Base-by-base conservation (phyloP, 257 asterid species). In the Salvia splendens region DNA sequence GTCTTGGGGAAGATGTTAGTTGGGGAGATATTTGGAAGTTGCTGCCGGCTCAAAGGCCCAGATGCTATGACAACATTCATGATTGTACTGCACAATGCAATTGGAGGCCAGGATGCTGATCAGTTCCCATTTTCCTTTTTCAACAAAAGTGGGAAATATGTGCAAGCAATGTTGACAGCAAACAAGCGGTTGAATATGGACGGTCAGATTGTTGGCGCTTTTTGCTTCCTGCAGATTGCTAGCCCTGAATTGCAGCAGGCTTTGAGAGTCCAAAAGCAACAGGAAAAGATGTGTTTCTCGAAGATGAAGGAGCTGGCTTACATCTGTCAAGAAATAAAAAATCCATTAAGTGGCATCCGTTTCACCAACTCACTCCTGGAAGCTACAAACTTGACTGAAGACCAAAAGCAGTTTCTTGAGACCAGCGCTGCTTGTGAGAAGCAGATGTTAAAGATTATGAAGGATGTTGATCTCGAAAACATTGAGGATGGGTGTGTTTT, bases 391-490 rank as follows among this genome's bases (percentile, higher is more conserved):
- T 78, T 92, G 81, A 84, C 85, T 0, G 93, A 92, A 68, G 84
- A 87, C 43, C 98, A 92, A 62, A 92, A 77, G 82, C 96, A 87
- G 84, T 78, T 77, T 59, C 82, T 92, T 54, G 91, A 87, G 81
- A 92, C 95, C 15, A 87, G 94, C 70, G 76, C 85, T 69, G 89
- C 98, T 76, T 92, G 96, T 72, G 95, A 84, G 92, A 92, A 79
- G 79, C 96, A 89, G 84, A 80, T 92, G 80, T 63, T 76, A n/a
- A 92, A 89, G 92, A 89, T 92, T 51, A 74, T 87, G 75, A 78
- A 72, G 80, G 98, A 92, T 60, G 86, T 84, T 55, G 88, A 84
- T 73, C 77, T 80, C 50, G 91, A 81, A 71, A 87, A 59, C 78
- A 81, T 92, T 14, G 96, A 87, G 72, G 84, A 85, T 5, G 95